Evolutionary conservation across 768 basidiomycete genomes (phyloP), one percentile per base, ranked within the genome.

Genomic region (Macrolepiota dolichaula): DNA sequence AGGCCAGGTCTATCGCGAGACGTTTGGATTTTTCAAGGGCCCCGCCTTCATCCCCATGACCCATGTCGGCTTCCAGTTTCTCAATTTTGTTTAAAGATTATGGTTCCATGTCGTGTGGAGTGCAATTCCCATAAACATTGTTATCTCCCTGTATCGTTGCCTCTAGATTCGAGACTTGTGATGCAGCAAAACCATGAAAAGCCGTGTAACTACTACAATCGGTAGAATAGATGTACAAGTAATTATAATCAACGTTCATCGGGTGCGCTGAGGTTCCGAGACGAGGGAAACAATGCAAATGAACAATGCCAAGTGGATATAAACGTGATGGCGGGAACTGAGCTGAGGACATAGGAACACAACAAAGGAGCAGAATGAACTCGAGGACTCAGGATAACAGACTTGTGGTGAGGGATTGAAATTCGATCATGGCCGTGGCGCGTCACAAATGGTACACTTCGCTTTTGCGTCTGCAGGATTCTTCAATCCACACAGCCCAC

Each of bases 1-100:
- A 76, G 62, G 73, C 75, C 27, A 79, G 88, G 38, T 82, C 87
- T 10, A 81, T 91, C 56, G 87, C 89, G 4, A 81, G 91, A 29
- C 81, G 82, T 58, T 74, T 93, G 55, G 91, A 93, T 71, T 92
- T 93, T 64, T 81, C 83, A 47, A 83, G 81, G 66, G 76, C 74
- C 54, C 72, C 72, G 35, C 76, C 78, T 36, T 74, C 72, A 17
- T 77, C 76, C 36, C 74, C 64, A 65, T 64, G 27, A 50, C 7
- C 29, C 7, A 32, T 22, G 32, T 6, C n/a, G 22, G 1, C n/a
- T 19, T 54, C 22, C 4, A 9, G 22, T 12, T 6, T 38, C 32
- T 9, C 12, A 3, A 36, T 11, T 19, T 37, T 54, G 17, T 38
- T n/a, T 4, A 22, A 12, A 36, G 11, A 10, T 37, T 54, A 11